These are phyloP conservation scores for Apiospora sp. DNA, from an alignment of 2,329 filamentous ascomycete species.

Conservation along the genomic window DNA sequence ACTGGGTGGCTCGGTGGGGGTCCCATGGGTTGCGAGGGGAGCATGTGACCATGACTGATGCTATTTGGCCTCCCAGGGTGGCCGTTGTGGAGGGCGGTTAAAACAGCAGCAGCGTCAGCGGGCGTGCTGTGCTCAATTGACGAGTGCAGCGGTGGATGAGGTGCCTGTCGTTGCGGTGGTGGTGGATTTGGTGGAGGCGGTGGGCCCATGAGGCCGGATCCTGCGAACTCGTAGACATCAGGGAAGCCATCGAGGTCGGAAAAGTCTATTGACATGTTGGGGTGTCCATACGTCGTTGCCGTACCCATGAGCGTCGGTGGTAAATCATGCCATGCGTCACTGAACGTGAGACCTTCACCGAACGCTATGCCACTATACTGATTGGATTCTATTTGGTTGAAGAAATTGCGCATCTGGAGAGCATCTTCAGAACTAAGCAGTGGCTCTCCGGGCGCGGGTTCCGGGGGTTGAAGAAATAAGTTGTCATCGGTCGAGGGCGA, in stretches of 20 bases:
- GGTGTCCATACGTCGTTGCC: slow-evolving; percentile 65
- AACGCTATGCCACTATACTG: slow-evolving; percentile 58
- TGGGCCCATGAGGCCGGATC: slow-evolving; percentile 35
- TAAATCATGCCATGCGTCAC: slow-evolving; percentile 63
- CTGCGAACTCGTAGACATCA: slow-evolving; percentile 40
- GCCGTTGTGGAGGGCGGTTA: slow-evolving; percentile 41
- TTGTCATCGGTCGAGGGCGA: slow-evolving; percentile 31
- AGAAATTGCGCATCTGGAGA: slow-evolving; percentile 65
- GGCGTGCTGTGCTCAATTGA: slow-evolving; percentile 37
- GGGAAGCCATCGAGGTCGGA: slow-evolving; percentile 35
- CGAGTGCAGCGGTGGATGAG: slow-evolving; percentile 32
- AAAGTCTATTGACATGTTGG: slow-evolving; percentile 39
- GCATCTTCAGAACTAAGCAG: slow-evolving; percentile 70
- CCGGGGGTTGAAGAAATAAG: slow-evolving; percentile 61
- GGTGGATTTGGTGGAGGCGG: slow-evolving; percentile 47
- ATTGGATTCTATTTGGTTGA: slow-evolving; percentile 61
- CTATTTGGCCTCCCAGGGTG: slow-evolving; percentile 32
- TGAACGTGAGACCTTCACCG: slow-evolving; percentile 59
- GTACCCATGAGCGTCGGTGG: slow-evolving; percentile 73
- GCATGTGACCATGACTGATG: slow-evolving; percentile 30
- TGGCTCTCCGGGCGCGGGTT: slow-evolving; percentile 69
- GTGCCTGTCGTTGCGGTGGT: slow-evolving; percentile 30
- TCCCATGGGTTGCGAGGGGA: slow-evolving; percentile 32
- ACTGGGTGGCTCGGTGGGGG: slow-evolving; percentile 32
- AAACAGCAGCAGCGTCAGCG: slow-evolving; percentile 39